These are phyloP conservation scores for Phytophthora boehmeriae DNA, from an alignment of 352 stramenopile genomes.

Conservation along the genomic window DNA sequence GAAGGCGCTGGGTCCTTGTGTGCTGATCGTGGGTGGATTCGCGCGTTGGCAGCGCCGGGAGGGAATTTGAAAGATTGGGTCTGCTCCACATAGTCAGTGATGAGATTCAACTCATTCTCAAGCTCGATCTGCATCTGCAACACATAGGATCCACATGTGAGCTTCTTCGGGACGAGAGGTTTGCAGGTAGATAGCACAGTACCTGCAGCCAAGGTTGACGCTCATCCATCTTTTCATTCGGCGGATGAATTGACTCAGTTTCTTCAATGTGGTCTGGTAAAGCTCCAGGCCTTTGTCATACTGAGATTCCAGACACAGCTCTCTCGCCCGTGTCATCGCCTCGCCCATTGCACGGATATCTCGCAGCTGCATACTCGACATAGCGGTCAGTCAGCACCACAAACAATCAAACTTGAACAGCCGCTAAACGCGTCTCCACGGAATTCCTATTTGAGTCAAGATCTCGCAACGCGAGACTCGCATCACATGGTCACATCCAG, in stretches of 20 bases:
- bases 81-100: conserved; percentile 80
- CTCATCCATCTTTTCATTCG: conserved; percentile 74
- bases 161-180: neutral
- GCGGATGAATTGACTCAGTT: conserved; percentile 67
- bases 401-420: conserved; percentile 7
- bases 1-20: conserved; percentile 31
- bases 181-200: neutral
- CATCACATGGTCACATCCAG: conserved; percentile 15
- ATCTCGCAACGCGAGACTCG: neutral
- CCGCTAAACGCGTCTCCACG: conserved; percentile 4
- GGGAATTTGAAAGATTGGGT: conserved; percentile 69
- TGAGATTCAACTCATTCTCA: conserved; percentile 78
- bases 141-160: too few relatives aligned
- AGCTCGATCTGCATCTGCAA: conserved; percentile 82
- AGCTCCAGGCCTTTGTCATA: conserved; percentile 68
- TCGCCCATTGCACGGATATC: conserved; percentile 79
- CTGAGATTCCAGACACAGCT: conserved; percentile 68
- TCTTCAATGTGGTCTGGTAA: conserved; percentile 62
- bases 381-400: neutral
- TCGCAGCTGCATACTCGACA: conserved; percentile 55
- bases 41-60: conserved; percentile 36
- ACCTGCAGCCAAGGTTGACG: conserved; percentile 85
- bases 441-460: neutral
- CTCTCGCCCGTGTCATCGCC: conserved; percentile 55
- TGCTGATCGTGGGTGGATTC: conserved; percentile 33